Evolutionary conservation across 1,284 basidiomycete genomes (phyloP), one percentile per base, ranked within the genome.

Genomic region (Naganishia cerealis): DNA sequence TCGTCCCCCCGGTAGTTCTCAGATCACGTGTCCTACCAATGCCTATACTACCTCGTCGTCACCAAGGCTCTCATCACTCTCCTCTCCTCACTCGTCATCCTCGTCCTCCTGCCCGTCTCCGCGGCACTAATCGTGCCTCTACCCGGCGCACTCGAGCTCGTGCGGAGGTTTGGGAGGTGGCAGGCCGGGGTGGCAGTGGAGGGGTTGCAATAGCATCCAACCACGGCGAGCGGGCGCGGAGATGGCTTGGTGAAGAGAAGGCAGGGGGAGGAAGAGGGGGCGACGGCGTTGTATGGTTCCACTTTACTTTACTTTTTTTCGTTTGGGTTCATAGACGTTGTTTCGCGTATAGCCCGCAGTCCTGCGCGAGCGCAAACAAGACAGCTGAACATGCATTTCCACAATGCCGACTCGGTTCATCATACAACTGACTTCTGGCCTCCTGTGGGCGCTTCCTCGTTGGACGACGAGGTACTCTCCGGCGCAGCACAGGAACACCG

Each of bases 21-120:
- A 36, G 78, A 80, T 71, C 75, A 78, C 62, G 77, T 78, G 57
- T 80, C 78, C 2, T 81, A 81, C 70, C 75, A 78, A 3, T 76
- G 78, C 12, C 72, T 81, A 12, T 75, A 75, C 15, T 80, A 81
- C 66, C 77, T 81, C 57, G 70, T 81, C 1, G 75, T 81, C 62
- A 75, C 78, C 69, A 81, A 81, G 72, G 77, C 79, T 1, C 59
- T 79, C 46, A 72, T 78, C 61, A 76, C 76, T 5, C 74, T 81
- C 5, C 73, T 79, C 57, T 75, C 75, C 5, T 76, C 76, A 1
- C 75, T 81, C 57, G 70, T 74, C 38, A 71, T 79, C 36, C 48
- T 77, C 18, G 75, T 72, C 9, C 70, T 79, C 3, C 68, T 79
- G 43, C 75, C 78, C 5, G 43, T 80, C 15, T 71, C 68, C 1